Conservation (phyloP, 345 rosid genomes). For the Conringia planisiliqua region DNA sequence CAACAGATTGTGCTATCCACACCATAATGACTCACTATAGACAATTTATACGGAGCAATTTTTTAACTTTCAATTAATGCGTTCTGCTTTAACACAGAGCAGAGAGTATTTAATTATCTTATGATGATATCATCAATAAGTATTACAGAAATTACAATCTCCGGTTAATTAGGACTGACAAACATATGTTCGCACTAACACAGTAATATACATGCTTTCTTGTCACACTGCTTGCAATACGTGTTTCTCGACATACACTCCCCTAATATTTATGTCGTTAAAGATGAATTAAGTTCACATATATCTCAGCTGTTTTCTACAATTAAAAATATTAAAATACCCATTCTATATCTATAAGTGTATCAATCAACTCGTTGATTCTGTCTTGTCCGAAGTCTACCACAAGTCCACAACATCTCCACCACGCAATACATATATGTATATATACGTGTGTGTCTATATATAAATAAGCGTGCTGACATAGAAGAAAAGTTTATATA, state of each 20-base stretch:
- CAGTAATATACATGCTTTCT: background rate
- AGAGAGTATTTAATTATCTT: background rate
- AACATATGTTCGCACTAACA: background rate
- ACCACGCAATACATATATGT: background rate
- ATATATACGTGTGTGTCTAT: background rate
- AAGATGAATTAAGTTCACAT: slow-evolving; percentile 4
- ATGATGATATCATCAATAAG: background rate
- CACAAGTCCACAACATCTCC: slow-evolving; percentile 15
- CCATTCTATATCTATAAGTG: background rate
- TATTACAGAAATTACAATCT: background rate
- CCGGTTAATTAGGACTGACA: background rate
- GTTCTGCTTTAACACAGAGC: background rate
- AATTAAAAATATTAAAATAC: background rate
- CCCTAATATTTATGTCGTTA: background rate
- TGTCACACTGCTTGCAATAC: background rate
- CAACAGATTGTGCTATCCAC: background rate
- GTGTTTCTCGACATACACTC: background rate
- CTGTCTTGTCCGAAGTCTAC: background rate
- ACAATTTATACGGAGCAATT: background rate
- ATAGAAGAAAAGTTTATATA: background rate
- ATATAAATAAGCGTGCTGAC: slow-evolving; percentile 7
- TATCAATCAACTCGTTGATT: background rate
- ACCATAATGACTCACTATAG: background rate
- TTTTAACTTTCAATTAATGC: background rate
- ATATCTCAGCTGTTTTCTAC: background rate